Percentiles rank a stretch among this genome's conserved stretches.
These are phyloP conservation scores for Mikania micrantha DNA, from an alignment of 129 eudicot genomes.

Conservation along the genomic window DNA sequence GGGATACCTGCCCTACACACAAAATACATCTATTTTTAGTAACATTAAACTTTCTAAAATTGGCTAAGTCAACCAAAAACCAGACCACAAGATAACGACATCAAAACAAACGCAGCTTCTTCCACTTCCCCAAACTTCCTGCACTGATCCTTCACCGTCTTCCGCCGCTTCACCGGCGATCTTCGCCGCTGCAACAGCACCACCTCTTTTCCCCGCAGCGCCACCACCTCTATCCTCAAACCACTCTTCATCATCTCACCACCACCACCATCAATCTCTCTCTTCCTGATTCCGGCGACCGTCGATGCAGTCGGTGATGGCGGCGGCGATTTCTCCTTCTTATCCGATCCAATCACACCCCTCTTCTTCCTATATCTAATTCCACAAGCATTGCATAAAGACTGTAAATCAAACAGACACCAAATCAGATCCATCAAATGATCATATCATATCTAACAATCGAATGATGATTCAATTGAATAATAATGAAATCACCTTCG, in stretches of 20 bases:
- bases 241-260: neutral
- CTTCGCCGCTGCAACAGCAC: constrained; percentile 21
- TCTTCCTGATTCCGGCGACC: too few relatives aligned
- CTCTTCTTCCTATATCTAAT: constrained; percentile 45
- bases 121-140: constrained; percentile 59
- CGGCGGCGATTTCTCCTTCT: neutral
- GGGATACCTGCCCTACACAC: too few relatives aligned
- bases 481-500: constrained; percentile 59
- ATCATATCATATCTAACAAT: too few relatives aligned
- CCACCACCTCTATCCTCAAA: neutral
- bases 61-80: neutral
- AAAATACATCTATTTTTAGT: too few relatives aligned
- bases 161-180: constrained; percentile 33
- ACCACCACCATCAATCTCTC: neutral
- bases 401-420: too few relatives aligned
- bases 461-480: too few relatives aligned
- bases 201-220: constrained; percentile 28
- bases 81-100: constrained; percentile 58
- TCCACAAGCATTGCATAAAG: too few relatives aligned
- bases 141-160: too few relatives aligned
- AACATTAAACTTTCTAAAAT: too few relatives aligned
- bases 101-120: constrained; percentile 57
- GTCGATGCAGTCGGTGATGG: neutral
- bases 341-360: neutral
- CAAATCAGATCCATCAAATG: too few relatives aligned